Evolutionary conservation across 2,329 filamentous ascomycete species (phyloP), one percentile per base, ranked within the genome.

Genomic region (Didymella arachidicola): DNA sequence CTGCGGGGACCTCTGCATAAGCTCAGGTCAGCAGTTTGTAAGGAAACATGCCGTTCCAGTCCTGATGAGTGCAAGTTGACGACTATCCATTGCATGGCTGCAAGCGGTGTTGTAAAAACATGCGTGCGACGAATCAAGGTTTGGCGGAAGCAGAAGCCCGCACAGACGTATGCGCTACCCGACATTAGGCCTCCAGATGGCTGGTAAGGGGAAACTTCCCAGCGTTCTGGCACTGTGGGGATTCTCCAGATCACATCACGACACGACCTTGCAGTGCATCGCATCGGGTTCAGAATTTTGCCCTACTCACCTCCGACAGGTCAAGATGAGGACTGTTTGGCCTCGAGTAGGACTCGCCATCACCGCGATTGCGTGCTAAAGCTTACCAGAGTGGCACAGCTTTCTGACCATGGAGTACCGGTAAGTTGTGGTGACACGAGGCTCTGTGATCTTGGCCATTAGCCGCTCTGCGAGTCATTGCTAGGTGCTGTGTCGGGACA

Each of bases 361-460:
- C 7, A 36, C 7, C 32, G 14, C 32, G 7, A 16, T n/a, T n/a
- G 32, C 32, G 7, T 36, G 16, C 16, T 7, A 16, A n/a, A n/a
- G 32, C 16, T 36, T 36, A 7, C 32, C 7, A 8, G 16, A 36
- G 16, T 16, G 16, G 32, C 32, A n/a, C 32, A 36, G 7, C 7
- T 36, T 36, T 18, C 2, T 14, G 16, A n/a, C 32, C 32, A n/a
- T 36, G 16, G 4, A n/a, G 32, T 22, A 22, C 19, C 19, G 19
- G 19, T 36, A 18, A 36, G 32, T 36, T 36, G 32, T 36, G 32
- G 32, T 4, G 16, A n/a, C 32, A 36, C n/a, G 32, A 36, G 32
- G 32, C 32, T 36, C 43, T 47, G 18, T 27, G 18, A 19, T 47
- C 43, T 53, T 47, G 51, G 51, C 34, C 22, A 22, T 16, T 22